phyloP scores from a whole-genome alignment of 139 green algal species.

The Diplosphaera chodatii region DNA sequence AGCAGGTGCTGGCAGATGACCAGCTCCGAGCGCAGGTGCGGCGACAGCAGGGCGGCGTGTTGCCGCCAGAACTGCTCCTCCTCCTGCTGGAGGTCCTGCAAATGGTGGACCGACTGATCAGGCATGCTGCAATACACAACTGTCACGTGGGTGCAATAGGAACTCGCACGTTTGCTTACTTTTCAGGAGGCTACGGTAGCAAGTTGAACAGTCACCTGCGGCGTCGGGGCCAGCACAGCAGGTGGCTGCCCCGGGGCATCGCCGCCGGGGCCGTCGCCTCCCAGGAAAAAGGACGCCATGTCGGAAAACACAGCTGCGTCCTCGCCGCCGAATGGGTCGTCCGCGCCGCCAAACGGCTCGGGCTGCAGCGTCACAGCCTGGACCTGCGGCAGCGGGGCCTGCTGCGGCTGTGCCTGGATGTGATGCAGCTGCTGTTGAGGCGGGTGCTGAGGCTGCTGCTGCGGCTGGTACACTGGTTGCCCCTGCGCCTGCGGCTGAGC shows the following conservation, averaged over 20 bases:
- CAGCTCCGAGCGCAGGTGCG: not conserved
- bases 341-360: too few relatives aligned
- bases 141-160: too few relatives aligned
- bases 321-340: not conserved
- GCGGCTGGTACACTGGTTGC: not conserved
- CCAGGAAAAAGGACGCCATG: not conserved
- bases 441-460: not conserved
- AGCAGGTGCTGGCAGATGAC: not conserved
- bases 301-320: not conserved
- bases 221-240: too few relatives aligned
- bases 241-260: not conserved
- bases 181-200: too few relatives aligned
- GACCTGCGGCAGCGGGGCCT: too few relatives aligned
- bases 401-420: not conserved
- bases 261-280: too few relatives aligned
- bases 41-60: not conserved
- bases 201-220: too few relatives aligned
- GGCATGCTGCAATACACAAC: too few relatives aligned
- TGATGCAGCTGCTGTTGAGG: not conserved
- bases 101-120: too few relatives aligned
- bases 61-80: not conserved
- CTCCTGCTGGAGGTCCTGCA: not conserved
- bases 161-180: too few relatives aligned
- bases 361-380: not conserved
- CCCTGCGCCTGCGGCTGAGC: constrained; percentile 1